phyloP scores from a whole-genome alignment of 2,329 filamentous ascomycete species.

The Penicillium vulpinum region DNA sequence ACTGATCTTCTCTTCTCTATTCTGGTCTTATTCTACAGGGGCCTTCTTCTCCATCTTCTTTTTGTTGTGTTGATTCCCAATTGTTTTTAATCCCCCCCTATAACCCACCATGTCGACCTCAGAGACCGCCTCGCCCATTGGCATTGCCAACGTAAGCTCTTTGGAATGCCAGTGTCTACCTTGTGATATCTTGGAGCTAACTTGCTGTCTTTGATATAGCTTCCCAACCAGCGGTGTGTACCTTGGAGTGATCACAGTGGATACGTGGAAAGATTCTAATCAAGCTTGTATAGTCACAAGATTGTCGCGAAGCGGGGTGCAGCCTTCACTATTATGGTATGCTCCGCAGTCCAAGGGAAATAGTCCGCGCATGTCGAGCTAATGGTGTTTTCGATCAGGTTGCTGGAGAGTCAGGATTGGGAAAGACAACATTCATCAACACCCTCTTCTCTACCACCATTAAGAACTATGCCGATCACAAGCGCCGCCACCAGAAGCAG shows the following conservation, averaged over 20 bases:
- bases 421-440: constrained; percentile 99
- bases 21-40: constrained; percentile 12
- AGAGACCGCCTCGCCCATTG: constrained; percentile 67
- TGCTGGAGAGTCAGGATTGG: constrained; percentile 95
- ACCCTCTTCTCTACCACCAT: constrained; percentile 99
- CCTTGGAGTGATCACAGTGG: constrained; percentile 41
- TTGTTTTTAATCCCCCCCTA: constrained; percentile 21
- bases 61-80: constrained; percentile 20
- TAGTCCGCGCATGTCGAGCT: constrained; percentile 20
- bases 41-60: constrained; percentile 19
- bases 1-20: constrained; percentile 7
- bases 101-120: constrained; percentile 54
- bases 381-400: constrained; percentile 60
- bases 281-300: constrained; percentile 58
- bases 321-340: constrained; percentile 98
- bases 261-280: constrained; percentile 25
- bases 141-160: constrained; percentile 69
- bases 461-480: constrained; percentile 99
- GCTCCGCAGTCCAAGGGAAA: constrained; percentile 25
- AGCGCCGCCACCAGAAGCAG: constrained; percentile 98
- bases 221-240: constrained; percentile 67
- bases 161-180: background rate
- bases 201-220: constrained; percentile 42
- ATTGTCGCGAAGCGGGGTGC: constrained; percentile 83
- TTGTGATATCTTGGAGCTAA: constrained; percentile 12